Evolutionary conservation across 192 early-diverging fungal genomes (phyloP), one percentile per base, ranked within the genome.

Genomic region (Entrophospora sp.): DNA sequence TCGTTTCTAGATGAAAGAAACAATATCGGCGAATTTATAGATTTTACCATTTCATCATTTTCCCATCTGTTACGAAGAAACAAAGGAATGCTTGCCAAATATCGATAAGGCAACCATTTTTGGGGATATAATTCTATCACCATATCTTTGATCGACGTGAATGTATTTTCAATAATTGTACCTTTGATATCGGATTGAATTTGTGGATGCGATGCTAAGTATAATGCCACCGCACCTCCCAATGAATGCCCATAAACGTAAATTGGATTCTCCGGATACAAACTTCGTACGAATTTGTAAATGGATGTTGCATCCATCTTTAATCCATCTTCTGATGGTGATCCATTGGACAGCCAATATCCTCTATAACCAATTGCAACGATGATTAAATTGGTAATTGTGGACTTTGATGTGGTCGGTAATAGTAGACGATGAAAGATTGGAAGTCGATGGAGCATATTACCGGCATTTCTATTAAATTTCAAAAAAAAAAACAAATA

Each of bases 121-220:
- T 65, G 58, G 3, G 73, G 71, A 42, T 78, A 78, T 7, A 78
- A 27, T 0, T 60, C 61, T 20, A 35, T 30, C 5, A 75, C 71
- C 77, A 78, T 75, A 32, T 71, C 77, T 28, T 63, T 34, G 24
- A 74, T 72, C 7, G 61, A 69, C 8, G 71, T 67, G 43, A 70
- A 78, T 7, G 74, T 73, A 43, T 78, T 78, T 42, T 78, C 77
- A 20, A 78, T 52, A 1, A 78, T 75, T n/a, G 75, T 34, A 0
- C 74, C 72, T 27, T 20, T 59, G 9, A 75, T 16, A 38, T 69
- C 35, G 13, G 22, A 5, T 40, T 58, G 44, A n/a, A 44, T 61
- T 4, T 52, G 35, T 24, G 37, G 36, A 9, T 62, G 40, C 31
- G 67, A 37, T 14, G 68, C 74, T 34, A 78, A 52, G 40, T 71